Evolutionary conservation across 805 yeast species (phyloP).

Genomic region (Pichia insulana): DNA sequence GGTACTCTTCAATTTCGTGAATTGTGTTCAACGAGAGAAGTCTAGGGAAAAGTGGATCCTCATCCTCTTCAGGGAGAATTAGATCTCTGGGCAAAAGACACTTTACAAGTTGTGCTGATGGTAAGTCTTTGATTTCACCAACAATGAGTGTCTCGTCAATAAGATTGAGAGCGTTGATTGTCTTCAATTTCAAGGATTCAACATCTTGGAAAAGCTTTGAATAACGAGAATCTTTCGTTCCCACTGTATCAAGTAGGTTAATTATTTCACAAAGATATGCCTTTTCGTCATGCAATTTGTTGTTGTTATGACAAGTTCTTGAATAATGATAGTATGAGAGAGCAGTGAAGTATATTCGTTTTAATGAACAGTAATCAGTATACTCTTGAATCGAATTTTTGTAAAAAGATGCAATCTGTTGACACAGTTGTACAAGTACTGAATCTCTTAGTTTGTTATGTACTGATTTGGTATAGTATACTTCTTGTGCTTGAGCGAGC

Average conservation of each 20-base stretch:
- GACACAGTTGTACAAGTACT: constrained; percentile 54
- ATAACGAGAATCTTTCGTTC: not conserved
- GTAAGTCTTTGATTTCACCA: constrained; percentile 32
- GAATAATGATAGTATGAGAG: constrained; percentile 64
- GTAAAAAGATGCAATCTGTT: constrained; percentile 54
- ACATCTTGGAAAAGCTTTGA: constrained; percentile 41
- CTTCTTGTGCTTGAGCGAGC: constrained; percentile 82
- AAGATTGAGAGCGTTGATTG: constrained; percentile 37
- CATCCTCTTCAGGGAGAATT: constrained; percentile 8
- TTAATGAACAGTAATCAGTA: constrained; percentile 52
- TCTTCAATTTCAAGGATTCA: constrained; percentile 37
- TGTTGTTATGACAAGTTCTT: constrained; percentile 33
- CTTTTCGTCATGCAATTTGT: constrained; percentile 67
- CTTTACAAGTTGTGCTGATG: constrained; percentile 50
- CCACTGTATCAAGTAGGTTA: constrained; percentile 23
- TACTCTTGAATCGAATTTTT: constrained; percentile 40
- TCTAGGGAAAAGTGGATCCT: constrained; percentile 38
- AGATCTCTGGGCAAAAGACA: constrained; percentile 28
- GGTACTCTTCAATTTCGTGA: constrained; percentile 57
- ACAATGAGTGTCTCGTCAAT: constrained; percentile 63
- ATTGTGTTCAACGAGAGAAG: constrained; percentile 60
- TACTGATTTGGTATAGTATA: constrained; percentile 69
- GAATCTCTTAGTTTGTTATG: constrained; percentile 44
- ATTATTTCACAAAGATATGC: constrained; percentile 42
- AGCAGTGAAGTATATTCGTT: constrained; percentile 57